Conservation (phyloP, 441 rosid species). For the Brassica hybrid region DNA sequence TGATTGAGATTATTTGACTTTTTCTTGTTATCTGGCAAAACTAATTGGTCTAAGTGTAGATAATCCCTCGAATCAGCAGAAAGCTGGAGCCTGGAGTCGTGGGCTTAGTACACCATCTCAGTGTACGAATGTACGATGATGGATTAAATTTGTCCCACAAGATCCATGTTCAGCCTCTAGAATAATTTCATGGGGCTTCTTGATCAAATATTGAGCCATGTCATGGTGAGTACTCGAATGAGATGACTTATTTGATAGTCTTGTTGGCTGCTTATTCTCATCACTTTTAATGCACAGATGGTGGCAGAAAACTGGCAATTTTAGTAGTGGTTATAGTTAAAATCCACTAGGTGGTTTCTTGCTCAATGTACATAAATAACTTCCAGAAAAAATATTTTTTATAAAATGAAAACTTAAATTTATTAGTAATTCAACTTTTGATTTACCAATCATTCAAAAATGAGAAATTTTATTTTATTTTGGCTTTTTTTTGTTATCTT, state of each 20-base stretch:
- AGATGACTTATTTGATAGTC: background rate
- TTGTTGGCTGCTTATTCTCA: slow-evolving; percentile 16
- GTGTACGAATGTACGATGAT: background rate
- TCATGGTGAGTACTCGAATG: background rate
- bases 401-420: background rate
- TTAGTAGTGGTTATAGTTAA: background rate
- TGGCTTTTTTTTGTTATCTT: background rate
- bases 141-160: background rate
- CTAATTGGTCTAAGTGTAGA: background rate
- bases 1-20: background rate
- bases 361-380: background rate
- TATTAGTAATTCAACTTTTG: background rate
- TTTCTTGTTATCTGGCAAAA: background rate
- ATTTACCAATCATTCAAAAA: background rate
- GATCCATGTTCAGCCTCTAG: background rate
- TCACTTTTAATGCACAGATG: background rate
- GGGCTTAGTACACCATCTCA: background rate
- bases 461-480: no score
- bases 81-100: background rate
- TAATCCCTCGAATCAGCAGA: background rate
- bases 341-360: background rate
- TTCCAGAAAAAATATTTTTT: background rate
- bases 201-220: background rate
- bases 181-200: background rate
- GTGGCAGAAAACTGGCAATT: background rate